Evolutionary conservation across 2,329 filamentous ascomycete species (phyloP).

Genomic region (Hirsutella rhossiliensis): DNA sequence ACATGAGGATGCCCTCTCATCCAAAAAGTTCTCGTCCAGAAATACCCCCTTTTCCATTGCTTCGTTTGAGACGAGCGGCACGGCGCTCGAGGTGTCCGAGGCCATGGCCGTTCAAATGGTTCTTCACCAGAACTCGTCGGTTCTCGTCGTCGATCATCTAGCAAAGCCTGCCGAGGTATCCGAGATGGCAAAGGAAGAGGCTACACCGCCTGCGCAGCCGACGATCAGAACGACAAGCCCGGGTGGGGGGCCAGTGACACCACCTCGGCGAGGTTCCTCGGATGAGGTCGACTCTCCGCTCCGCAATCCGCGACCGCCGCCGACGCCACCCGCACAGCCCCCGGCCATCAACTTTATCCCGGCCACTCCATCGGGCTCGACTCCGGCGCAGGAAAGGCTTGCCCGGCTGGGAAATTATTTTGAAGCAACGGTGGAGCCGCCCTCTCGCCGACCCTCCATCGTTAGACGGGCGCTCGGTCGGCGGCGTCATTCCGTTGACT

Average conservation of each 20-base stretch:
- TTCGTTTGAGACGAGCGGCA: constrained; percentile 49
- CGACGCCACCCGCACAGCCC: constrained; percentile 32
- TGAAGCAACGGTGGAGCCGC: constrained; percentile 32
- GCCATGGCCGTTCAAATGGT: constrained; percentile 50
- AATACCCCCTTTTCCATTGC: constrained; percentile 51
- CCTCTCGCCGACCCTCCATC: constrained; percentile 34
- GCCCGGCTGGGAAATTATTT: constrained; percentile 42
- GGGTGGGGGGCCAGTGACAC: constrained; percentile 34
- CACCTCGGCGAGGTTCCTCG: constrained; percentile 35
- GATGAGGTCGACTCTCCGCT: constrained; percentile 49
- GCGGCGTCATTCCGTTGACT: constrained; percentile 30
- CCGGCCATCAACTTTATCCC: constrained; percentile 47
- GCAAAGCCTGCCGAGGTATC: constrained; percentile 35
- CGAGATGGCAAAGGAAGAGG: constrained; percentile 17
- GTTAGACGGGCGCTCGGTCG: constrained; percentile 41
- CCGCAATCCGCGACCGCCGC: constrained; percentile 48
- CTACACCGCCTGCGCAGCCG: constrained; percentile 17
- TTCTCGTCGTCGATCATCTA: constrained; percentile 47
- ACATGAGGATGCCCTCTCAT: constrained; percentile 41
- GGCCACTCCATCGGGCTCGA: constrained; percentile 48
- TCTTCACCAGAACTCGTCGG: constrained; percentile 51
- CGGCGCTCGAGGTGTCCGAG: constrained; percentile 51
- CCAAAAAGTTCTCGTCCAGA: constrained; percentile 39
- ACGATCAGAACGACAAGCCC: constrained; percentile 26
- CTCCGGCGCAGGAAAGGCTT: constrained; percentile 40